Base-by-base conservation (phyloP, 208 protist genomes). In the Naegleria lovaniensis region DNA sequence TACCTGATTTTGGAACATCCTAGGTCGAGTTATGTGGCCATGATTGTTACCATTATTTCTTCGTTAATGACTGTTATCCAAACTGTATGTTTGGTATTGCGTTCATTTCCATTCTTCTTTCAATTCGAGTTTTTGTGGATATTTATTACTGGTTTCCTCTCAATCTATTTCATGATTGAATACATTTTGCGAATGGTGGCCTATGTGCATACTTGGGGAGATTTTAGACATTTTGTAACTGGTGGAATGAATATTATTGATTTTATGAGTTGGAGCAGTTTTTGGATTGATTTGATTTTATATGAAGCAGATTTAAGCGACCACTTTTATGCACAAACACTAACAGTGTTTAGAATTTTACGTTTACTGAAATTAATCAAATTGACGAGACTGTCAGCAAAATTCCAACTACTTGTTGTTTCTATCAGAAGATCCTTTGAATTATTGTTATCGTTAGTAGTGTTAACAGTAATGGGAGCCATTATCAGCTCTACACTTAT, bases 401-500 rank as follows among this genome's bases (percentile, higher is more conserved):
- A 79, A 79, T 79, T 79, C 9, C 67, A 79, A 79, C 36, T 79
- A 33, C 36, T 79, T 6, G 16, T 79, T 1, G 67, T 79, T 25
- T 79, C 67, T 13, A 79, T 79, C n/a, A 25, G 29, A 36, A 79
- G 67, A 79, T 79, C 67, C 19, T 79, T 79, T n/a, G 79, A 91
- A 67, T 43, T 58, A 36, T 79, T 90, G 29, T 22, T 67, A 38
- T 33, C 79, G 5, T 36, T 85, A 55, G 5, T 25, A 4, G 38
- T 79, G 5, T 86, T 79, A 41, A 29, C 41, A 52, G 3, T 90
- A 15, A 88, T 92, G 16, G 90, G 40, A 38, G 58, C 91, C 22
- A 11, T 92, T 15, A 91, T 91, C 33, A 76, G 29, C 19, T 51
- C 40, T 25, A 87, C 90, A 33, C 33, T 92, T 16, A 67, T 92